Evolutionary conservation across 169 alveolate genomes (phyloP), one percentile per base, ranked within the genome.

Genomic region (Condylostoma magnum): DNA sequence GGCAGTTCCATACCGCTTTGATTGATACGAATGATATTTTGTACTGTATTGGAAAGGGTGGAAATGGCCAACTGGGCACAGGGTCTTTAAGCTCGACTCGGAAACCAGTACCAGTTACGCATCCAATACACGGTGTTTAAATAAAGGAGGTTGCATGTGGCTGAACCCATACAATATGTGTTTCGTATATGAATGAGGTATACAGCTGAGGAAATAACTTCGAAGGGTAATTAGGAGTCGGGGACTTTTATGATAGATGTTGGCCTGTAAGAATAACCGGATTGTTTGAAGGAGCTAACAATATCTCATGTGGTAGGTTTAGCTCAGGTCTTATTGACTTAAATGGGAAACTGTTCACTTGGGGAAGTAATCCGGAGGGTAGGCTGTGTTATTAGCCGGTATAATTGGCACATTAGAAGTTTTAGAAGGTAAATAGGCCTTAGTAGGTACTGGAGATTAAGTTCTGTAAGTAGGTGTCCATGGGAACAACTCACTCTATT

Each of bases 151-250:
- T 75, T 3, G 75, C 77, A 8, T 82, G 90, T 47, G 84, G 90
- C 6, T 66, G 55, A 47, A 48, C 66, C 31, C 68, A 55, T 36
- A 60, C 95, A 28, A 86, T 86, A 12, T 52, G 82, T 18, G 75
- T 89, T 18, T 86, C 95, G 4, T n/a, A 70, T 38, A 90, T 87
- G 37, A 92, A 92, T 2, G 67, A 82, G 51, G 38, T 92, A 4
- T 82, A 57, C 38, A 76, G 83, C 38, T 85, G 91, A 69, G 96
- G 96, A 1, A 81, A 89, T 76, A 82, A 83, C 55, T 78, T 85
- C 4, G 93, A 84, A 78, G 92, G 90, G 34, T 48, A 41, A 47
- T 4, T 66, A 66, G 75, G 75, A 60, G 10, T 74, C 4, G 77
- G 83, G 4, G 22, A 63, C n/a, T 38, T 25, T 4, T 54, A 72